Conservation (phyloP, 306 rosid genomes). For the Argentina anserina region DNA sequence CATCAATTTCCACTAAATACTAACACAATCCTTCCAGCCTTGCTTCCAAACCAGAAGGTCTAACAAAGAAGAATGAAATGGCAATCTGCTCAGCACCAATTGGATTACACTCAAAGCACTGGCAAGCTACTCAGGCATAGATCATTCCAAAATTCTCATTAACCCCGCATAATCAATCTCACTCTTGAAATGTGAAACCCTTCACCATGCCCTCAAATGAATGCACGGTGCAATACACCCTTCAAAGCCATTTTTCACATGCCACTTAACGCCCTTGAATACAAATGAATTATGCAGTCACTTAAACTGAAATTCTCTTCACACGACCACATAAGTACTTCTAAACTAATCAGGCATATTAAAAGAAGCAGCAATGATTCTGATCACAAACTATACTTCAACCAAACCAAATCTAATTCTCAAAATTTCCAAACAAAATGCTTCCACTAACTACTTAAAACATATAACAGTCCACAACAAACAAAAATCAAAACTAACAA, state of each 20-base stretch:
- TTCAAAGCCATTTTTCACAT: not conserved
- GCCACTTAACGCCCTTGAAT: not conserved
- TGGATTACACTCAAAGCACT: not conserved
- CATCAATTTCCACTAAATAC: not conserved
- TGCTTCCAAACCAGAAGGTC: not conserved
- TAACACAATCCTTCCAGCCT: not conserved
- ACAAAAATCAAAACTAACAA: slow-evolving; percentile 4
- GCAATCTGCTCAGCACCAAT: not conserved
- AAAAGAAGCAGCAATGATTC: not conserved
- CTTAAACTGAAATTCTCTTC: not conserved
- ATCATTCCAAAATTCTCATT: not conserved
- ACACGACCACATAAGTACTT: slow-evolving; percentile 1
- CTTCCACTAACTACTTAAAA: not conserved
- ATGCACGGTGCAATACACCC: not conserved
- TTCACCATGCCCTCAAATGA: not conserved
- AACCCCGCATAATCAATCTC: not conserved
- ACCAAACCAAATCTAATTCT: not conserved
- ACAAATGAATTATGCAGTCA: not conserved
- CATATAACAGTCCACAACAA: not conserved
- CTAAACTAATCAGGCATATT: not conserved
- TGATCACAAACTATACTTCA: not conserved
- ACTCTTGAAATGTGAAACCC: too few relatives aligned
- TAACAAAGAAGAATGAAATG: not conserved
- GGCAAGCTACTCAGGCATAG: not conserved
- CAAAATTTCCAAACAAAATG: not conserved